A percentile compares a stretch with the other conserved stretches of the same genome.
These are phyloP conservation scores for Colletotrichum graminicola DNA, from an alignment of 2,329 filamentous ascomycete species.

Conservation along the genomic window DNA sequence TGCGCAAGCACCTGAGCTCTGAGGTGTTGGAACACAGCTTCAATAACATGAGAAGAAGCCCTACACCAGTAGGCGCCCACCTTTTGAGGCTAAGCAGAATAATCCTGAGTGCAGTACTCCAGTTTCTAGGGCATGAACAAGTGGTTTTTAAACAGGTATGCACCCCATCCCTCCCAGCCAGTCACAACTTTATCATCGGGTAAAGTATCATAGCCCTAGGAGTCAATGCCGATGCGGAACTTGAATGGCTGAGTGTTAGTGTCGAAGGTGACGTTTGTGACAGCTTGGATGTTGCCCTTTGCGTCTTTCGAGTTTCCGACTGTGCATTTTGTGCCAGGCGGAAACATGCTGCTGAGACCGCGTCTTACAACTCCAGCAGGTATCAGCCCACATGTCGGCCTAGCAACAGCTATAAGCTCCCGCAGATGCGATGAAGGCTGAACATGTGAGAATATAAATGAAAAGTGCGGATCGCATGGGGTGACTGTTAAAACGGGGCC, in stretches of 20 bases:
- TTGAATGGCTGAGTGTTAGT: neutral
- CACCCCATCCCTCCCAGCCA: constrained; percentile 32
- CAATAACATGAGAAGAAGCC: neutral
- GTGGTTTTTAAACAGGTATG: neutral
- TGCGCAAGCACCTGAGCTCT: neutral
- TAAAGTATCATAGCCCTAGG: constrained; percentile 9
- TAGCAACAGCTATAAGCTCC: constrained; percentile 21
- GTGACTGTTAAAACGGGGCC: neutral
- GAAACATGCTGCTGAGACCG: constrained; percentile 5
- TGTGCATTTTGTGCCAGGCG: constrained; percentile 7
- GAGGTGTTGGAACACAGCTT: neutral
- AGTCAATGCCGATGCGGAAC: constrained; percentile 29
- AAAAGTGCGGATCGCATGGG: constrained; percentile 10
- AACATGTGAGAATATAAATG: neutral
- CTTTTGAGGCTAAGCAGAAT: neutral
- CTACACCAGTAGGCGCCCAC: neutral
- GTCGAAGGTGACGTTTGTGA: constrained; percentile 29
- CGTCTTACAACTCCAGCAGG: constrained; percentile 14
- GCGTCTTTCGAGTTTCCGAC: constrained; percentile 17
- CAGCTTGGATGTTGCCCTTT: constrained; percentile 18
- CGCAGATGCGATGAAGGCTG: neutral
- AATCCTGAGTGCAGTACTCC: neutral
- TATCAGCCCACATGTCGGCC: neutral
- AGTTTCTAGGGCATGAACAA: neutral
- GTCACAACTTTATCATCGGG: constrained; percentile 16